These are phyloP conservation scores for Alloascoidea africana DNA, from an alignment of 805 yeast species.

Conservation along the genomic window DNA sequence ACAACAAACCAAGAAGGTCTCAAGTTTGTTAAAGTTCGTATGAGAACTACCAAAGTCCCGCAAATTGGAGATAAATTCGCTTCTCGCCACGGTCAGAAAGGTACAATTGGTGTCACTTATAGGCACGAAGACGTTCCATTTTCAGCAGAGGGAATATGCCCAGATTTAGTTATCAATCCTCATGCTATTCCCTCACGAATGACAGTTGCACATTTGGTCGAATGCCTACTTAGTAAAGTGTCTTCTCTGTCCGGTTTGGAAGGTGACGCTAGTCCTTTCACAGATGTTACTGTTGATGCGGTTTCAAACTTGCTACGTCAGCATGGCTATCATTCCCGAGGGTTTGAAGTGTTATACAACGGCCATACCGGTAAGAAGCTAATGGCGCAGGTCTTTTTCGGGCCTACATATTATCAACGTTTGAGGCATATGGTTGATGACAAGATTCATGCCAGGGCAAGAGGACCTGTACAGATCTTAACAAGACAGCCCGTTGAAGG, in stretches of 20 bases:
- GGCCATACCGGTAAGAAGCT: constrained; percentile 98
- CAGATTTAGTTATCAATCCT: constrained; percentile 94
- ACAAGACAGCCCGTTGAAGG: constrained; percentile 99
- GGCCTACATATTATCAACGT: constrained; percentile 99
- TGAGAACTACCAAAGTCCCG: constrained; percentile 97
- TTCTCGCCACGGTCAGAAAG: constrained; percentile 99
- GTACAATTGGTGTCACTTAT: constrained; percentile 98
- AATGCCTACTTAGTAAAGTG: constrained; percentile 90
- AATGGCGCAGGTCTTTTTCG: constrained; percentile 97
- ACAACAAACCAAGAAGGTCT: constrained; percentile 98
- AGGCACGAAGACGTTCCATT: constrained; percentile 99
- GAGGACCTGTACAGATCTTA: constrained; percentile 96
- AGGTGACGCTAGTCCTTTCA: constrained; percentile 99
- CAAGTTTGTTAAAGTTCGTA: constrained; percentile 93
- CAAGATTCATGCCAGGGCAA: constrained; percentile 96
- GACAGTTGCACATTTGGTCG: constrained; percentile 99
- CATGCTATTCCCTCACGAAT: constrained; percentile 99
- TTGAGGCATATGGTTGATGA: constrained; percentile 99
- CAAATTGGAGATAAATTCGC: constrained; percentile 99
- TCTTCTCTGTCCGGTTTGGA: constrained; percentile 91
- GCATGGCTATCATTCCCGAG: constrained; percentile 95
- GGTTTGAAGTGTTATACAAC: constrained; percentile 96
- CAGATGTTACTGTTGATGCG: constrained; percentile 96
- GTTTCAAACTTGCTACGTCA: constrained; percentile 84
- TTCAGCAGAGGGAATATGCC: constrained; percentile 88